Conservation (phyloP, 129 eudicot species). For the sunflower (Helianthus annuus) region HanXRQr2.0-SUNRISE NC_035441.2:178629475-178629974, state of each 20-base stretch:
- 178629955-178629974: neutral
- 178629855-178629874: constrained; percentile 62
- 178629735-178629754: constrained; percentile 61
- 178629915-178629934: constrained; percentile 18
- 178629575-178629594: neutral
- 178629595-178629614: neutral
- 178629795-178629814: constrained; percentile 52
- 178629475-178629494: too few relatives aligned
- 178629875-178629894: constrained; percentile 48
- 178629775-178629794: constrained; percentile 85
- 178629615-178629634: neutral
- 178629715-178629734: constrained; percentile 68
- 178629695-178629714: constrained; percentile 60
- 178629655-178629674: constrained; percentile 3
- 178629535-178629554: neutral
- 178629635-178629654: neutral
- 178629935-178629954: neutral
- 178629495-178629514: too few relatives aligned
- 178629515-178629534: neutral
- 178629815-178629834: constrained; percentile 55
- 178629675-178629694: constrained; percentile 76
- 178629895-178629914: constrained; percentile 16
- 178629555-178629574: neutral
- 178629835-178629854: constrained; percentile 61
- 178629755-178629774: constrained; percentile 81